Evolutionary conservation across 73 alveolate genomes (phyloP).

Genomic region (Paramecium primaurelia): DNA sequence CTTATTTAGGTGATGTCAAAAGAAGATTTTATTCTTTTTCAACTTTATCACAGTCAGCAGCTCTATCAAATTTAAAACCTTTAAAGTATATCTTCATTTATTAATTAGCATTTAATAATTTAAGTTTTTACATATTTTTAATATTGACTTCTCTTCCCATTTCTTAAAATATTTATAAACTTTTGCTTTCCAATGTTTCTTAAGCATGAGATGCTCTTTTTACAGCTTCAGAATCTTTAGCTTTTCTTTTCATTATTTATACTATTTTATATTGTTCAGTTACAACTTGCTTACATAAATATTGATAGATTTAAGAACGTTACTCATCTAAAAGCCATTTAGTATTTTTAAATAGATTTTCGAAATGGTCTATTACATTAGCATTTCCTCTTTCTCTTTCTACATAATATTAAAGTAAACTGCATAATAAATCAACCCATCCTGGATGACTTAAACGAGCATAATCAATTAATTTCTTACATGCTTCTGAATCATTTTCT

Average conservation of each 20-base stretch:
- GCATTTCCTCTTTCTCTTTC: constrained; percentile 24
- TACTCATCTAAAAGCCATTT: constrained; percentile 26
- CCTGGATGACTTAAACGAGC: not conserved
- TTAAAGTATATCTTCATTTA: constrained; percentile 4
- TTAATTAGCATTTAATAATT: not conserved
- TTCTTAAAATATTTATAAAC: not conserved
- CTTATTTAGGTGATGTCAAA: not conserved
- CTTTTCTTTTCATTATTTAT: not conserved
- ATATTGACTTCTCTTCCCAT: not conserved
- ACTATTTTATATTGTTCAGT: not conserved
- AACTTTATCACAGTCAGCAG: constrained; percentile 28
- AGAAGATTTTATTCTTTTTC: constrained; percentile 1
- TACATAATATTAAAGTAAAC: not conserved
- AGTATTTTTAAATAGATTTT: not conserved
- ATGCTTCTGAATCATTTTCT: not conserved
- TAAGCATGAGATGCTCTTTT: constrained; percentile 8
- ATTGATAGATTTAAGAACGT: not conserved
- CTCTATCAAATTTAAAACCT: constrained; percentile 13
- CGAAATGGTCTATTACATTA: not conserved
- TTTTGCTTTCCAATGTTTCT: not conserved
- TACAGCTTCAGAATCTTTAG: constrained; percentile 40
- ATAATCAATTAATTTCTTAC: not conserved
- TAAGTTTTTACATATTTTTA: not conserved
- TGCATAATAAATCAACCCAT: constrained; percentile 11
- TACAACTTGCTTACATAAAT: not conserved